phyloP scores from a whole-genome alignment of 1,284 basidiomycete species.

The Puccinia triticina region DNA sequence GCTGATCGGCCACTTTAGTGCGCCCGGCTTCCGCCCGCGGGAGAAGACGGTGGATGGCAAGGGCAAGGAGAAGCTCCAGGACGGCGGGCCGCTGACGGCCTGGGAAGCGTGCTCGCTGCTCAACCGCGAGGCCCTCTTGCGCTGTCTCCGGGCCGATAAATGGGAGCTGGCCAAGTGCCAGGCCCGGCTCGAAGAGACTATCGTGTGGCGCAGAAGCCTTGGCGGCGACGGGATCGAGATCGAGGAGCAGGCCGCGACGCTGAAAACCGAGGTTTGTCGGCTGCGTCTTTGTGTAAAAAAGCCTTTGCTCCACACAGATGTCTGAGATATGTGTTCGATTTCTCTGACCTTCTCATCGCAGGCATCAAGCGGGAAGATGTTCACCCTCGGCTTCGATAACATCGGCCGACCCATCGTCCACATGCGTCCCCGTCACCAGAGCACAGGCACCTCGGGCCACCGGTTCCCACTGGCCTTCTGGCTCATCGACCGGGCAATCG shows the following conservation, averaged over 20 bases:
- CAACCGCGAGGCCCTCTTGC: constrained; percentile 57
- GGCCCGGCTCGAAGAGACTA: constrained; percentile 60
- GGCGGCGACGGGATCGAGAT: constrained; percentile 58
- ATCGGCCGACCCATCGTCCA: constrained; percentile 61
- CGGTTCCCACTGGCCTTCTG: constrained; percentile 62
- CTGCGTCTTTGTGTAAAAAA: not conserved
- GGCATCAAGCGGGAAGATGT: constrained; percentile 62
- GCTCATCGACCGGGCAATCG: constrained; percentile 61
- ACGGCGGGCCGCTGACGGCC: constrained; percentile 53
- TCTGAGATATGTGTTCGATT: not conserved
- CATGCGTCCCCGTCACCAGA: constrained; percentile 61
- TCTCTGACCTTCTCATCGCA: constrained; percentile 52
- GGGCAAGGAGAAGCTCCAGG: constrained; percentile 50
- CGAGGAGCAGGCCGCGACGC: constrained; percentile 1
- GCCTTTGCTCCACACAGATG: not conserved
- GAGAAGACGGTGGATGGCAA: constrained; percentile 52
- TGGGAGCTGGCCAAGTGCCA: constrained; percentile 60
- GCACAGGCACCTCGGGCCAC: constrained; percentile 54
- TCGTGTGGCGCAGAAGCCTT: constrained; percentile 62
- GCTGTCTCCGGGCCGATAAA: constrained; percentile 61
- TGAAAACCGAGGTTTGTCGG: constrained; percentile 30
- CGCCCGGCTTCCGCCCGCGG: constrained; percentile 52
- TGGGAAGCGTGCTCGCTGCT: constrained; percentile 60
- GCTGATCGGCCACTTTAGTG: constrained; percentile 55
- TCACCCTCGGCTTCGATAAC: constrained; percentile 60